These are phyloP conservation scores for Zarea fungicola DNA, from an alignment of 2,329 filamentous ascomycete genomes.

Conservation along the genomic window DNA sequence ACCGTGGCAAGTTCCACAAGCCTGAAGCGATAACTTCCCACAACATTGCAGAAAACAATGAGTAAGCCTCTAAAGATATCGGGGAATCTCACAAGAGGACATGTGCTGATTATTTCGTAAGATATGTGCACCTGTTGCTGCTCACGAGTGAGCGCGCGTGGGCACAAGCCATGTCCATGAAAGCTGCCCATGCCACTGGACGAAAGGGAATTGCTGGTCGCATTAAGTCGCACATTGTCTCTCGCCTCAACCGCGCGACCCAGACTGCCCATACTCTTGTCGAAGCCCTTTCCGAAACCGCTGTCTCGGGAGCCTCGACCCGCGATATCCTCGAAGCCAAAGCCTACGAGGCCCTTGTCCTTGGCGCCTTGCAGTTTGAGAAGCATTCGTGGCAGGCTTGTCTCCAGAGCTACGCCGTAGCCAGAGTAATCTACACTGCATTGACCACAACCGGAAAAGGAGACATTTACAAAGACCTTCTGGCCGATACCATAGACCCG, in stretches of 20 bases:
- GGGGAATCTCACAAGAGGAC: background rate
- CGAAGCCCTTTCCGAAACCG: conserved; percentile 56
- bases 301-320: conserved; percentile 58
- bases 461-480: conserved; percentile 79
- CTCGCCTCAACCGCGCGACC: conserved; percentile 75
- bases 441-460: conserved; percentile 56
- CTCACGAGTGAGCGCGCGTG: conserved; percentile 86
- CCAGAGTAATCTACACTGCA: conserved; percentile 77
- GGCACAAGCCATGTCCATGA: conserved; percentile 95
- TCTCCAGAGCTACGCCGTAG: conserved; percentile 67
- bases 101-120: conserved; percentile 28
- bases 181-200: conserved; percentile 72
- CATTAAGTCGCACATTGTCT: conserved; percentile 82
- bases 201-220: conserved; percentile 73
- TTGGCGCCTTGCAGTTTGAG: conserved; percentile 77
- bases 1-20: conserved; percentile 76
- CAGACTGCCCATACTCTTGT: conserved; percentile 65
- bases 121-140: conserved; percentile 72
- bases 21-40: conserved; percentile 67
- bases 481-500: conserved; percentile 82
- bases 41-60: conserved; percentile 67
- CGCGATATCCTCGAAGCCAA: conserved; percentile 77
- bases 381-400: conserved; percentile 81
- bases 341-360: conserved; percentile 74
- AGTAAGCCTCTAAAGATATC: conserved; percentile 50